Conservation (phyloP, 257 asterid species). For the Datura wrightii region DNA sequence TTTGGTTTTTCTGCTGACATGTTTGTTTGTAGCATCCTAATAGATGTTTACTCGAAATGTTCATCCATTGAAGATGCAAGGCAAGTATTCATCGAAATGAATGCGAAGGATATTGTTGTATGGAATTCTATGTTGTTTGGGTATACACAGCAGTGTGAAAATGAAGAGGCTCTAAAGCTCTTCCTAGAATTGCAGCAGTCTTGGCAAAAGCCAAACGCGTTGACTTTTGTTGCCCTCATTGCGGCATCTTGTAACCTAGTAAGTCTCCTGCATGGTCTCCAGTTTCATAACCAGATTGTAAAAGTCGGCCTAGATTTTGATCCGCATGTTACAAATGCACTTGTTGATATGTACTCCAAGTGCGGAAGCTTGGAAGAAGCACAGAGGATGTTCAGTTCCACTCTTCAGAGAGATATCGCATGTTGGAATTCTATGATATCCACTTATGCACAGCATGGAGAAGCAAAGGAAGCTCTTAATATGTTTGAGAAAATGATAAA, state of each 20-base stretch:
- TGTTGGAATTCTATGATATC: constrained; percentile 60
- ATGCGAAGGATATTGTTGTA: constrained; percentile 48
- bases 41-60: constrained; percentile 50
- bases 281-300: constrained; percentile 50
- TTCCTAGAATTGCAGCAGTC: constrained; percentile 39
- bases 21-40: constrained; percentile 50
- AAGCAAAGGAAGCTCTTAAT: constrained; percentile 50
- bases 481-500: constrained; percentile 46
- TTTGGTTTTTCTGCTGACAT: constrained; percentile 43
- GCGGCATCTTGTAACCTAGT: constrained; percentile 44
- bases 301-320: constrained; percentile 45
- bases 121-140: constrained; percentile 62
- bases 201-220: constrained; percentile 39
- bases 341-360: constrained; percentile 57
- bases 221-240: constrained; percentile 48
- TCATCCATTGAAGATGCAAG: constrained; percentile 44
- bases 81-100: constrained; percentile 47
- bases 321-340: constrained; percentile 47
- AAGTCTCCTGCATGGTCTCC: constrained; percentile 47
- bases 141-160: constrained; percentile 40
- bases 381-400: constrained; percentile 29
- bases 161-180: constrained; percentile 48
- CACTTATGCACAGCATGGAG: constrained; percentile 56
- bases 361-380: constrained; percentile 52
- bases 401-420: constrained; percentile 37